Evolutionary conservation across 495 filamentous ascomycete genomes (phyloP).

Genomic region (Hyaloscypha bicolor): DNA sequence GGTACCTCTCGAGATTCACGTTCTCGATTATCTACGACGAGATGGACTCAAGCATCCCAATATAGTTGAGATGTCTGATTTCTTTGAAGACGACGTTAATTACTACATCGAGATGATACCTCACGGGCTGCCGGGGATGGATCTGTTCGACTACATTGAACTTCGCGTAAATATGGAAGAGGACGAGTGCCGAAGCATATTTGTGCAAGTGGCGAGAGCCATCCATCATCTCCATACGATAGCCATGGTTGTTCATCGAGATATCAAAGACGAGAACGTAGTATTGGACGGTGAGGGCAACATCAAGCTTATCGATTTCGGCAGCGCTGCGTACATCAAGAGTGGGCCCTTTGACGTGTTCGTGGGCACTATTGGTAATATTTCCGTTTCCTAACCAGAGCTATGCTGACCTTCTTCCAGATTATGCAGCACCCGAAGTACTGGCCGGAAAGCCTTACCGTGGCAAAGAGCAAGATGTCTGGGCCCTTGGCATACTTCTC

Average conservation of each 20-base stretch:
- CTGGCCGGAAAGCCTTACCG: conserved; percentile 91
- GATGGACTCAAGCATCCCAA: conserved; percentile 90
- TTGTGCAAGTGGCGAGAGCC: conserved; percentile 86
- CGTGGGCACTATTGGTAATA: conserved; percentile 94
- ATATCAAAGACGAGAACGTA: conserved; percentile 99
- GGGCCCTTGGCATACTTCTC: conserved; percentile 95
- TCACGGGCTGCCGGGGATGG: conserved; percentile 96
- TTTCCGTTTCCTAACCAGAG: neutral
- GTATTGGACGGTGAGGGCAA: conserved; percentile 92
- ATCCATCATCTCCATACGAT: conserved; percentile 91
- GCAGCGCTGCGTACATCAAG: conserved; percentile 96
- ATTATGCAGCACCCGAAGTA: conserved; percentile 97
- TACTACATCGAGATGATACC: conserved; percentile 99
- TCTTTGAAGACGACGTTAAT: conserved; percentile 97
- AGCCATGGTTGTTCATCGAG: conserved; percentile 90
- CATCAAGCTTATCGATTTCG: conserved; percentile 98
- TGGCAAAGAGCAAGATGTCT: conserved; percentile 97
- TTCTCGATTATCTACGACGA: conserved; percentile 87
- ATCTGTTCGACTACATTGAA: conserved; percentile 98
- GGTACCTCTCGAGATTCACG: conserved; percentile 96
- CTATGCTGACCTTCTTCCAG: conserved; percentile 46
- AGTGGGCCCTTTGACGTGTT: conserved; percentile 99
- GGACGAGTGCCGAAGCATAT: conserved; percentile 89
- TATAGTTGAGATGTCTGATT: conserved; percentile 98
- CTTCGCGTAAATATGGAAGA: conserved; percentile 96